Percentiles rank a stretch among this genome's conserved stretches.
phyloP scores from a whole-genome alignment of 2,329 filamentous ascomycete species.

The Aspergillus ruber region DNA sequence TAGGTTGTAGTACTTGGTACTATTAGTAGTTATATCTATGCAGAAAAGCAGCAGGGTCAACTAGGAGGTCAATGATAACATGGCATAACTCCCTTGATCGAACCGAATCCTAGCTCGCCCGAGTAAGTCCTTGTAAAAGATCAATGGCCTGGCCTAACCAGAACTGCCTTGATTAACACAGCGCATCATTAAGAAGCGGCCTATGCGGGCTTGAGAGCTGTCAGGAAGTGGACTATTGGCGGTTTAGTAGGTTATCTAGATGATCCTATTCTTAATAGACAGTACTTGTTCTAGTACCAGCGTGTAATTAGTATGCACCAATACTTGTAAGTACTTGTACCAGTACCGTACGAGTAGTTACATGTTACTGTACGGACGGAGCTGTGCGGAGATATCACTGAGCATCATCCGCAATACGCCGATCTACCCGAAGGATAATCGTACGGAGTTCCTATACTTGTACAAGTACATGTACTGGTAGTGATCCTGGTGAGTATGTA shows the following conservation, averaged over 20 bases:
- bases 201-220: slow-evolving; percentile 11
- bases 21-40: too few species aligned
- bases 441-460: neutral
- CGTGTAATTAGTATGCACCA: too few species aligned
- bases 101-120: too few species aligned
- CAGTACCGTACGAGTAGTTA: too few species aligned
- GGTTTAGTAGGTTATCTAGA: neutral
- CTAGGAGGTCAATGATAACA: too few species aligned
- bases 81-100: too few species aligned
- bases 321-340: too few species aligned
- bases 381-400: neutral
- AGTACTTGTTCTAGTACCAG: too few species aligned
- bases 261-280: neutral
- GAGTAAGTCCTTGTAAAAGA: too few species aligned
- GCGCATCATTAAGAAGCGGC: slow-evolving; percentile 13
- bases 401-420: neutral
- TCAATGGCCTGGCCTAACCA: too few species aligned
- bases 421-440: neutral
- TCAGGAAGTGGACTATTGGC: slow-evolving; percentile 2
- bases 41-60: too few species aligned
- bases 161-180: neutral
- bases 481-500: neutral
- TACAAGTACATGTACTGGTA: neutral
- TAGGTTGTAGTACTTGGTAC: too few species aligned
- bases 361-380: neutral